Conservation (phyloP, 495 filamentous ascomycete genomes). For the Hypoxylon intermedium region DNA sequence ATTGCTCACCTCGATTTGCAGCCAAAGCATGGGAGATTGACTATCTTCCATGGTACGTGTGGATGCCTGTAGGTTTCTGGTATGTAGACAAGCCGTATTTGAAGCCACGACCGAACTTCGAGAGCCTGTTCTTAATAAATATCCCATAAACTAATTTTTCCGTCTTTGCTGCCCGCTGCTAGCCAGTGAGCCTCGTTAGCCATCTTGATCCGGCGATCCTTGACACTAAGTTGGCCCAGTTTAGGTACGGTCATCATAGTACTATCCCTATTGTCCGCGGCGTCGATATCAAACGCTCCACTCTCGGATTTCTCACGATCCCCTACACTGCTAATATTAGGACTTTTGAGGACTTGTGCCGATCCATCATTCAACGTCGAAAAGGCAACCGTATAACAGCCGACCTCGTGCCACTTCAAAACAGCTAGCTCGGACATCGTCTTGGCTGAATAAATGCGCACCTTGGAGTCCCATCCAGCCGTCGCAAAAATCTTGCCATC, state of each 20-base stretch:
- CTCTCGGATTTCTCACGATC: neutral
- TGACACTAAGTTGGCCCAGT: slow-evolving; percentile 57
- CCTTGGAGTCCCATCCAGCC: slow-evolving; percentile 86
- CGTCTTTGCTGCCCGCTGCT: slow-evolving; percentile 90
- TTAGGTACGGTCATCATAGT: slow-evolving; percentile 31
- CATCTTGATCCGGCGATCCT: slow-evolving; percentile 67
- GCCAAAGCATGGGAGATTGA: neutral
- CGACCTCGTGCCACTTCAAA: slow-evolving; percentile 92
- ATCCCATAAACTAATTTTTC: slow-evolving; percentile 95
- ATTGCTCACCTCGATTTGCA: neutral
- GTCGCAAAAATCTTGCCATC: slow-evolving; percentile 89
- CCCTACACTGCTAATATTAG: neutral
- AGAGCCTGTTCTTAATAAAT: slow-evolving; percentile 69
- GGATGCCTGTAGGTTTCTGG: too few species aligned
- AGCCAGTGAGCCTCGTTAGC: slow-evolving; percentile 84
- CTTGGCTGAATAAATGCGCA: slow-evolving; percentile 80
- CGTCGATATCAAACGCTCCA: neutral
- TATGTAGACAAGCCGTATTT: too few species aligned
- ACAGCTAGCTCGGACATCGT: slow-evolving; percentile 90
- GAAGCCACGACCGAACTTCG: too few species aligned
- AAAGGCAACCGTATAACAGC: slow-evolving; percentile 87
- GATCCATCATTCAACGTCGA: slow-evolving; percentile 53
- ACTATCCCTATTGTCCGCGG: slow-evolving; percentile 1
- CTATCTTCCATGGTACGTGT: too few species aligned
- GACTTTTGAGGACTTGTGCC: neutral